Evolutionary conservation across 192 early-diverging fungal species (phyloP).

Genomic region (Geranomyces variabilis): DNA sequence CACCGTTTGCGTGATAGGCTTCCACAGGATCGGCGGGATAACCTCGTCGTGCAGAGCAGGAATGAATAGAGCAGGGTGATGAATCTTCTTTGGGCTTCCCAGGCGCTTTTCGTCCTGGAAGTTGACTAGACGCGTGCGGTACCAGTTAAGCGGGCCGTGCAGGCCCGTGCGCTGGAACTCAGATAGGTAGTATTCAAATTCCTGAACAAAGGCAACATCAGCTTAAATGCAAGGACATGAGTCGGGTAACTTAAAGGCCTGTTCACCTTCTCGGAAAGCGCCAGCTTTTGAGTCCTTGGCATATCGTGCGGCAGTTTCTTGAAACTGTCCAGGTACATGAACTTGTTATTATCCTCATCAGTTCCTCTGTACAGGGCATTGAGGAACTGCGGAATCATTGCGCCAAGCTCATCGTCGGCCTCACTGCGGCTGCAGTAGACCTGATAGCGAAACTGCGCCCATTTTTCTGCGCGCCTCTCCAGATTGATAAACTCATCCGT

Average conservation of each 20-base stretch:
- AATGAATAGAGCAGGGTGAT: neutral
- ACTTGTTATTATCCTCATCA: neutral
- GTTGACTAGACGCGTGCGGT: slow-evolving; percentile 43
- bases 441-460: slow-evolving; percentile 62
- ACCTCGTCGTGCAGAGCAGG: neutral
- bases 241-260: too few species aligned
- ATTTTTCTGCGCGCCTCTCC: slow-evolving; percentile 48
- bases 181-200: slow-evolving; percentile 59
- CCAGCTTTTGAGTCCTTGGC: neutral
- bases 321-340: neutral
- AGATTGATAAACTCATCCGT: slow-evolving; percentile 33
- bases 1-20: neutral
- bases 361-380: slow-evolving; percentile 33
- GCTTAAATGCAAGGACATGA: neutral
- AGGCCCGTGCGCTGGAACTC: slow-evolving; percentile 44
- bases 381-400: slow-evolving; percentile 39
- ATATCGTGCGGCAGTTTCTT: neutral
- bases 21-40: neutral
- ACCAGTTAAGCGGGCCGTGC: slow-evolving; percentile 64
- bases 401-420: slow-evolving; percentile 52
- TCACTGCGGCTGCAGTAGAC: slow-evolving; percentile 12
- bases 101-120: slow-evolving; percentile 36
- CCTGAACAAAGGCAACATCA: slow-evolving; percentile 22
- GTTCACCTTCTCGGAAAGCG: slow-evolving; percentile 13
- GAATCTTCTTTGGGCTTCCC: neutral